Evolutionary conservation across 2,329 filamentous ascomycete species (phyloP).

Genomic region (Diaporthe velutina): DNA sequence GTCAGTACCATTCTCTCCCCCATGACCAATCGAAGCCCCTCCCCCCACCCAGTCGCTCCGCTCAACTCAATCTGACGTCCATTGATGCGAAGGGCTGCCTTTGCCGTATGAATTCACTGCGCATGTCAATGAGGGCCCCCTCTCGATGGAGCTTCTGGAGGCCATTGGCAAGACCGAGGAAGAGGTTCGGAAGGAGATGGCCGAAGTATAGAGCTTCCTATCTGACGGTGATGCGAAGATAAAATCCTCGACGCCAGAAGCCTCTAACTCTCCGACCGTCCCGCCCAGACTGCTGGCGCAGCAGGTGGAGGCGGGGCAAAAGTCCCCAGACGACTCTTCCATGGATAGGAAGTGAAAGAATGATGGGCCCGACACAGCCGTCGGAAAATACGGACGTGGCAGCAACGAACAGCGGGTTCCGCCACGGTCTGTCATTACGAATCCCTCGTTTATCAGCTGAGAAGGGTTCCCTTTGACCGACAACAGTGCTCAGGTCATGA

Average conservation of each 20-base stretch:
- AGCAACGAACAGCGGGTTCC: neutral
- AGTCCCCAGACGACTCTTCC: too few species aligned
- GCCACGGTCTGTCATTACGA: too few species aligned
- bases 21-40: accelerated
- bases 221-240: too few species aligned
- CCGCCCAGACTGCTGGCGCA: too few species aligned
- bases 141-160: neutral
- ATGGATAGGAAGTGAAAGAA: neutral
- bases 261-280: too few species aligned
- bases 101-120: neutral
- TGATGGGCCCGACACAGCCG: neutral
- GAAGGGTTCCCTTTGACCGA: too few species aligned
- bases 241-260: too few species aligned
- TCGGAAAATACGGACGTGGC: neutral
- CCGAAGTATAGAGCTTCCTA: too few species aligned
- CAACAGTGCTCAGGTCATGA: neutral
- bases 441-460: too few species aligned
- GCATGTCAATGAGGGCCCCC: neutral
- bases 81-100: neutral
- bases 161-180: neutral
- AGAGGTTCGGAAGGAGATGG: neutral
- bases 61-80: neutral
- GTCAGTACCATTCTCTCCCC: neutral
- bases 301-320: too few species aligned
- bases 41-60: neutral